Base-by-base conservation (phyloP, 352 stramenopile genomes). In the Phytophthora rubi region DNA sequence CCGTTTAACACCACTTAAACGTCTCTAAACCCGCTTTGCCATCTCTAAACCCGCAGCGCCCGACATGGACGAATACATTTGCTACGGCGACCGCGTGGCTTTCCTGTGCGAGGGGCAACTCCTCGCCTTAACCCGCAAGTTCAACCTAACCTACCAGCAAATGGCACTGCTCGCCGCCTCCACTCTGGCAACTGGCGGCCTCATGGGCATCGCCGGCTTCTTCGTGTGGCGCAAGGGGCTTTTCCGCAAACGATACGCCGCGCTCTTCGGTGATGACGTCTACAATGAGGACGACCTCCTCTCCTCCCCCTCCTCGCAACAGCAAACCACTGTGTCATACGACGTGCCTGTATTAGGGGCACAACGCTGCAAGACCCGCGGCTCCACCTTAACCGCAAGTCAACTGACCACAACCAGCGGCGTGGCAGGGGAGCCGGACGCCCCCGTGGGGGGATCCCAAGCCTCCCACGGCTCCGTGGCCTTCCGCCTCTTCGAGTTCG, bases 71-170 rank as follows among this genome's bases (percentile, higher is more conserved):
- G 85, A 91, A 60, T 91, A 89, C 61, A 82, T 93, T 68, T 88
- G 86, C 74, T 93, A 92, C 42, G 86, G 86, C 21, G 83, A 93
- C 59, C 86, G 82, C 56, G 54, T 93, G 9, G 88, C 77, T 39
- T 83, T 93, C 56, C 71, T 93, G 15, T 92, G 86, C 62, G 86
- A 93, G 51, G 86, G 86, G 15, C 86, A 93, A 56, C 59, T 93
- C 10, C 73, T 93, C 0, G 81, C 86, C 16, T 70, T 93, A 15
- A 86, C 83, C 7, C 82, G 73, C 57, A 91, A 91, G 61, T 86
- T 91, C 49, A 93, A 93, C 58, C 61, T 93, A n/a, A 88, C 82
- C 51, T 92, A 92, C 64, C 57, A 88, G 55, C 86, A 92, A 77
- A 88, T 92, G 82, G 79, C 79, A 48, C 53, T 90, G 23, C 55